Evolutionary conservation across 192 early-diverging fungal genomes (phyloP).

Genomic region (Gryganskiella cystojenkinii): DNA sequence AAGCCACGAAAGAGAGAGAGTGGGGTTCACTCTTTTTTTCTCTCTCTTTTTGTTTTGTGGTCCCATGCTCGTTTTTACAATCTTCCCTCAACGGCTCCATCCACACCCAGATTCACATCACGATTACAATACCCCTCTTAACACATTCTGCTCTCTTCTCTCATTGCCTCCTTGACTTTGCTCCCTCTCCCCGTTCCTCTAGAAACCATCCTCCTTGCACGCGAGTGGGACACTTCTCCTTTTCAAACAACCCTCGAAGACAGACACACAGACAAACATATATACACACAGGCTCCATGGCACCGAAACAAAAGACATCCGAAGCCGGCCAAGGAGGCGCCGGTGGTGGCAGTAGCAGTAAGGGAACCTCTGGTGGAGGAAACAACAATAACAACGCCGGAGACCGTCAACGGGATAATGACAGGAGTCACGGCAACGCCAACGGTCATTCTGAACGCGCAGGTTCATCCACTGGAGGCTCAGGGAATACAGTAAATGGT

Average conservation of each 20-base stretch:
- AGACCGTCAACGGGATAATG: not conserved
- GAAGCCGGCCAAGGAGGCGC: slow-evolving; percentile 9
- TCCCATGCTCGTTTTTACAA: not conserved
- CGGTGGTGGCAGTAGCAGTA: not conserved
- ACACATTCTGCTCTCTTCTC: too few relatives aligned
- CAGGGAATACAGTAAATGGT: slow-evolving; percentile 5
- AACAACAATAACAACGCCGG: slow-evolving; percentile 3
- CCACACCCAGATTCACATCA: not conserved
- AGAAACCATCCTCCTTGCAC: too few relatives aligned
- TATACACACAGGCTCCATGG: slow-evolving; percentile 24
- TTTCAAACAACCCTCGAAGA: not conserved
- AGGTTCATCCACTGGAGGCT: not conserved
- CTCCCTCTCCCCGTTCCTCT: too few relatives aligned
- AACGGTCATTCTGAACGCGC: too few relatives aligned
- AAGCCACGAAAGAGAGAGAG: too few relatives aligned
- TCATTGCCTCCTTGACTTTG: too few relatives aligned
- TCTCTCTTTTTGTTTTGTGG: not conserved
- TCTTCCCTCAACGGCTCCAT: not conserved
- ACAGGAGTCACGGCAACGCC: not conserved
- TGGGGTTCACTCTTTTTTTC: too few relatives aligned
- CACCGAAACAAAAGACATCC: slow-evolving; percentile 39
- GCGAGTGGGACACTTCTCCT: too few relatives aligned
- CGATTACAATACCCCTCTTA: too few relatives aligned
- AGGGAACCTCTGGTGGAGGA: not conserved
- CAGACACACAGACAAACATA: too few relatives aligned